Evolutionary conservation across 2,329 filamentous ascomycete species (phyloP).

Genomic region (Fusarium anguioides): DNA sequence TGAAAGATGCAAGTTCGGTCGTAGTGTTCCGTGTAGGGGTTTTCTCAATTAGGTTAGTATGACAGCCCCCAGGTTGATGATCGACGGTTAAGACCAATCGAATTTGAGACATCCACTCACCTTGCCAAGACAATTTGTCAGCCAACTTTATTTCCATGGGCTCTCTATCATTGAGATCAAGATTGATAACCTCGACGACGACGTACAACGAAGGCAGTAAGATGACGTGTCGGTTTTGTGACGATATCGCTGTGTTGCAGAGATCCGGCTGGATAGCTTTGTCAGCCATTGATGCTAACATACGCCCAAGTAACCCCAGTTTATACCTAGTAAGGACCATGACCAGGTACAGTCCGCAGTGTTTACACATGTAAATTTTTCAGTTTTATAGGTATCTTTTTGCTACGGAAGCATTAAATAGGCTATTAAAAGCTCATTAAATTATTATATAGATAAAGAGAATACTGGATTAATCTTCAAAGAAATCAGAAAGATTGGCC

Average conservation of each 20-base stretch:
- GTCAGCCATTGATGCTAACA: not conserved
- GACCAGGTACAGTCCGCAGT: no score
- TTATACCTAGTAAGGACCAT: not conserved
- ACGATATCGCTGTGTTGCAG: not conserved
- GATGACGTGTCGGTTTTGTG: not conserved
- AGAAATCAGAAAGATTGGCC: no score
- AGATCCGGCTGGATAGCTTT: not conserved
- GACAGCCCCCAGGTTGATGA: slow-evolving; percentile 19
- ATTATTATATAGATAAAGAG: no score
- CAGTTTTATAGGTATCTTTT: no score
- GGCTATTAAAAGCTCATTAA: no score
- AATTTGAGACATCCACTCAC: slow-evolving; percentile 1
- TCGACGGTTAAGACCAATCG: slow-evolving; percentile 32
- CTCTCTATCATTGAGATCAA: not conserved
- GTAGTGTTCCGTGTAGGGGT: slow-evolving; percentile 6
- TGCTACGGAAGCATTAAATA: no score
- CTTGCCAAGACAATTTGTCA: slow-evolving; percentile 26
- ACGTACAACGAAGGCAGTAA: no score
- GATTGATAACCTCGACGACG: not conserved
- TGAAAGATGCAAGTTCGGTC: slow-evolving; percentile 5
- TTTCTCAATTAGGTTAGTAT: slow-evolving; percentile 26
- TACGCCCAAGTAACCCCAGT: not conserved
- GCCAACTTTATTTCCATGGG: not conserved
- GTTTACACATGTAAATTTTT: no score
- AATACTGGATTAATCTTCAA: no score